Base-by-base conservation (phyloP, 176 grass and related monocot species). In the Oryza officinalis region DNA sequence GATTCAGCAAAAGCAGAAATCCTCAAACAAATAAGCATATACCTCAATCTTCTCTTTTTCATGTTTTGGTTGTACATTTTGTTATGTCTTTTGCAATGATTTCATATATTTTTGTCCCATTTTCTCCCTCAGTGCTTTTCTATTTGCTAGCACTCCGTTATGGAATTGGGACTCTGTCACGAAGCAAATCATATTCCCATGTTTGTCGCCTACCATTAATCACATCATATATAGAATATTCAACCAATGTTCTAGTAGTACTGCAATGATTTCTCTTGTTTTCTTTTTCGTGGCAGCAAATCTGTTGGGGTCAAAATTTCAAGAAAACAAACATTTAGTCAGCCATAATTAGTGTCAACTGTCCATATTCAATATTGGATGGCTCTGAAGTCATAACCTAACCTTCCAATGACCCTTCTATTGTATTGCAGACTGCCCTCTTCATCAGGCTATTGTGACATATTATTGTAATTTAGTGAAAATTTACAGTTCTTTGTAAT, bases 371-470 rank as follows among this genome's bases (percentile, higher is more conserved):
- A 81, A 81, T 20, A 13, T 61, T 76, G 35, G 71, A 31, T 23
- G 46, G 63, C 78, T 75, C 33, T 31, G 22, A 76, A 47, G 71
- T 27, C 75, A 4, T 76, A 35, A 31, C 28, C 77, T 68, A 75
- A 59, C 23, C 17, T 57, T 20, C 52, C 6, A n/a, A 69, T 17
- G 32, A 67, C 5, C 5, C n/a, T 52, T 77, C 59, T 5, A 45
- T 32, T 43, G 71, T 13, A 64, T 12, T 41, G 14, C 5, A 23
- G 10, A 35, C 6, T 27, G 47, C 22, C 49, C 46, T 33, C 45
- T 27, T 57, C 14, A 31, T 15, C 4, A 33, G 25, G 74, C n/a
- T 25, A 68, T 11, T 35, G 54, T 14, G 7, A 33, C 26, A 26
- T 10, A 69, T 18, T n/a, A 15, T 69, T 76, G 20, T 18, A 25